Evolutionary conservation across 1,284 basidiomycete species (phyloP).

Genomic region (Moesziomyces parantarcticus): DNA sequence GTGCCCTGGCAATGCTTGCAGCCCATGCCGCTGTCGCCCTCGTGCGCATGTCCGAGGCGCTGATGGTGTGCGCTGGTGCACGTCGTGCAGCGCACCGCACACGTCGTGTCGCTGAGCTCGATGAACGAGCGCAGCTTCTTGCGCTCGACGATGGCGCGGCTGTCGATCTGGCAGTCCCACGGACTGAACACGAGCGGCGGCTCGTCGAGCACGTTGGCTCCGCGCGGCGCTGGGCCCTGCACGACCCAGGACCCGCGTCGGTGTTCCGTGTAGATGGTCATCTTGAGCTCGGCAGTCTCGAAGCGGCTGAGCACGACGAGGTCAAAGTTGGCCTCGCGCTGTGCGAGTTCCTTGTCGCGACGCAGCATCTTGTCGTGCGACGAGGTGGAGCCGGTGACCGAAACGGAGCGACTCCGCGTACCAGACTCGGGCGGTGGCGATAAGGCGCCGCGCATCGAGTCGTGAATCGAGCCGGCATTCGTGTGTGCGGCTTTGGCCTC

Average conservation of each 20-base stretch:
- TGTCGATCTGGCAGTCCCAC: constrained; percentile 47
- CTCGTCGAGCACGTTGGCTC: constrained; percentile 18
- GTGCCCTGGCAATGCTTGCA: constrained; percentile 26
- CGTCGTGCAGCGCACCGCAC: constrained; percentile 18
- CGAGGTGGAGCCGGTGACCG: not conserved
- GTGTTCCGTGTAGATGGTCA: constrained; percentile 44
- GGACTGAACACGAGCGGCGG: constrained; percentile 39
- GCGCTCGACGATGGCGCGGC: constrained; percentile 36
- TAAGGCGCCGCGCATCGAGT: constrained; percentile 20
- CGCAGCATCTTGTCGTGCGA: constrained; percentile 38
- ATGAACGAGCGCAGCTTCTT: constrained; percentile 50
- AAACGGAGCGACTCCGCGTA: constrained; percentile 10
- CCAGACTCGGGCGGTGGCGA: not conserved
- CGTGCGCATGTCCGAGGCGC: not conserved
- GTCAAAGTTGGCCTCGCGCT: constrained; percentile 38
- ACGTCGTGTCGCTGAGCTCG: constrained; percentile 45
- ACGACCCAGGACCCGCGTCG: constrained; percentile 40
- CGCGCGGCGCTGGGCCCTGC: constrained; percentile 23
- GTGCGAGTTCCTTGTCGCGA: constrained; percentile 34
- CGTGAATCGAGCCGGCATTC: constrained; percentile 5
- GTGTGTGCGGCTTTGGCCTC: constrained; percentile 12
- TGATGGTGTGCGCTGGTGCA: constrained; percentile 20
- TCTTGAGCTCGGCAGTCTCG: constrained; percentile 39
- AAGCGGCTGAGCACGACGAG: constrained; percentile 40
- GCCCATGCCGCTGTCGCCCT: not conserved